Evolutionary conservation across 192 early-diverging fungal species (phyloP).

Genomic region (Coemansia sp.): DNA sequence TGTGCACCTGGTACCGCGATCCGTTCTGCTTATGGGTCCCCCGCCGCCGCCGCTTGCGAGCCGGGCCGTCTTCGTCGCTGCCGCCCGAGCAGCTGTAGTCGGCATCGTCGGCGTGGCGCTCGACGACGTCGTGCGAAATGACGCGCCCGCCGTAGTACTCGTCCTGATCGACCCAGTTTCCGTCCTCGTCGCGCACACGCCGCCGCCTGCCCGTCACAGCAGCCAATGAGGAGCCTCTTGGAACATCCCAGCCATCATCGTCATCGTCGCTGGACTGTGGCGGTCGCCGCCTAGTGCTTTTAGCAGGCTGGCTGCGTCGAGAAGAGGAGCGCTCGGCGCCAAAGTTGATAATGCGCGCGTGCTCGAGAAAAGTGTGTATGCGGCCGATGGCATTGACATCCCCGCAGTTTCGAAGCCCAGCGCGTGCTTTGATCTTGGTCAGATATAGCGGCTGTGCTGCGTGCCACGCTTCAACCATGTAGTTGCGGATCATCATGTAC

Average conservation of each 20-base stretch:
- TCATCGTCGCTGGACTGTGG: background rate
- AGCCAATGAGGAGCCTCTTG: background rate
- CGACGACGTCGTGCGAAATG: conserved; percentile 37
- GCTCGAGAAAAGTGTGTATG: conserved; percentile 85
- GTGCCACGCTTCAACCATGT: conserved; percentile 84
- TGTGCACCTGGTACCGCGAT: conserved; percentile 13
- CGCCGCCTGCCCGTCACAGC: conserved; percentile 12
- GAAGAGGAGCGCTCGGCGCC: conserved; percentile 47
- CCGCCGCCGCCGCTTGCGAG: conserved; percentile 9
- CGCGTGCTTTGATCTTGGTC: conserved; percentile 80
- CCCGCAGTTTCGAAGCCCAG: conserved; percentile 78
- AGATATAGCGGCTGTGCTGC: conserved; percentile 70
- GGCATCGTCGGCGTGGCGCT: conserved; percentile 37
- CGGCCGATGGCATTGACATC: conserved; percentile 94
- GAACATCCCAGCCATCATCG: background rate
- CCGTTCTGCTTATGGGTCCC: conserved; percentile 1
- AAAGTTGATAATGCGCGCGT: conserved; percentile 77
- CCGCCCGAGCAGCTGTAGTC: conserved; percentile 32
- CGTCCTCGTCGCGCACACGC: conserved; percentile 14
- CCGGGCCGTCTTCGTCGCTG: conserved; percentile 9
- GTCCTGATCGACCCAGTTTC: conserved; percentile 26
- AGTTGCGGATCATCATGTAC: conserved; percentile 87
- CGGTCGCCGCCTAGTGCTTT: background rate
- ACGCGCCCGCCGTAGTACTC: conserved; percentile 39
- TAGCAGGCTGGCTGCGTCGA: conserved; percentile 9